A percentile compares a stretch with the other conserved stretches of the same genome.
Evolutionary conservation across 2,329 filamentous ascomycete genomes (phyloP).

Genomic region (Cadophora sp.): DNA sequence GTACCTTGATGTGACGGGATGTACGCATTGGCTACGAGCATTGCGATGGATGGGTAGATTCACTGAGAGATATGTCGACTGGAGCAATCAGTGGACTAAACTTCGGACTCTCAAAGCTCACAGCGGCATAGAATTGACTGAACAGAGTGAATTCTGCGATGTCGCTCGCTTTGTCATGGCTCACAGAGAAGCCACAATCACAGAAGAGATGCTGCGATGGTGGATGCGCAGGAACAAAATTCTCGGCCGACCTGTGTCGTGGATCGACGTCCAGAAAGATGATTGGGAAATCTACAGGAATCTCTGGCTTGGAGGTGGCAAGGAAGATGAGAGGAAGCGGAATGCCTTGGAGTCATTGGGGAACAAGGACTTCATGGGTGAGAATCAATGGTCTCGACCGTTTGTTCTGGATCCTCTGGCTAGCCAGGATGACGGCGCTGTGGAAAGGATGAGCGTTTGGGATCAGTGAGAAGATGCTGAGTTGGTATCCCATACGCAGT

Average conservation of each 20-base stretch:
- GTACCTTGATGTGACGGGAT: conserved; percentile 67
- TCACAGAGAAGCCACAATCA: conserved; percentile 29
- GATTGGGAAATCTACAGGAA: conserved; percentile 31
- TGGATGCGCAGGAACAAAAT: conserved; percentile 26
- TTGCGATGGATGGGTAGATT: conserved; percentile 33
- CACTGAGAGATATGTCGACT: conserved; percentile 36
- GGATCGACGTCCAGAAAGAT: conserved; percentile 37
- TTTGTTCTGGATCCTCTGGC: conserved; percentile 12
- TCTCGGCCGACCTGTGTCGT: conserved; percentile 20
- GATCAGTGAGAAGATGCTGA: conserved; percentile 3
- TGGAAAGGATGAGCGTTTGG: conserved; percentile 23
- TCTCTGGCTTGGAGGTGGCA: conserved; percentile 29
- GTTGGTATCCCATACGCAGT: too few relatives aligned
- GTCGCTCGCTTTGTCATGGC: conserved; percentile 27
- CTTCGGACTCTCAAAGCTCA: conserved; percentile 31
- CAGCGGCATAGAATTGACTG: conserved; percentile 28
- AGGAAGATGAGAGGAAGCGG: conserved; percentile 31
- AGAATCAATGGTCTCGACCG: conserved; percentile 11
- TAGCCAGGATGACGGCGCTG: neutral
- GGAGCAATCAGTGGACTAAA: conserved; percentile 39
- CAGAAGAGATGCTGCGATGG: conserved; percentile 33
- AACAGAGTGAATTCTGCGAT: conserved; percentile 24
- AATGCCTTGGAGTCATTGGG: conserved; percentile 20
- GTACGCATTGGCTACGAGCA: conserved; percentile 56
- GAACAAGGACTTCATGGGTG: conserved; percentile 7